A percentile compares a stretch with the other conserved stretches of the same genome.
phyloP scores from a whole-genome alignment of 805 yeast genomes.

The Cyberlindnera petersonii region DNA sequence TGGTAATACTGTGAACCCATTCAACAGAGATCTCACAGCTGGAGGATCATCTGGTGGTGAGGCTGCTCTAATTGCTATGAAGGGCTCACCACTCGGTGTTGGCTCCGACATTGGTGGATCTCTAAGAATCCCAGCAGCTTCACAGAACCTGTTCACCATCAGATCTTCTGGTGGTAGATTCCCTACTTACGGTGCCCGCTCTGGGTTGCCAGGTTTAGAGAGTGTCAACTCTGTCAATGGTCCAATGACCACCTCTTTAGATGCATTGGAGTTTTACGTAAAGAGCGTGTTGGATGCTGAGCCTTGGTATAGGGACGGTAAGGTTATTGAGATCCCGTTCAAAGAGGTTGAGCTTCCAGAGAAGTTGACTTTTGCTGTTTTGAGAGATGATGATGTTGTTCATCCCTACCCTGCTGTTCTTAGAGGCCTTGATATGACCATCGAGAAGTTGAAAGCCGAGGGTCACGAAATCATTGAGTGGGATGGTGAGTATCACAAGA shows the following conservation, averaged over 20 bases:
- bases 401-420: conserved; percentile 47
- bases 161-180: conserved; percentile 45
- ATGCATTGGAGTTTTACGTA: conserved; percentile 34
- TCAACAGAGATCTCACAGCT: conserved; percentile 38
- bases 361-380: conserved; percentile 39
- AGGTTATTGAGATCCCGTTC: conserved; percentile 41
- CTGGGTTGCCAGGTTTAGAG: conserved; percentile 26
- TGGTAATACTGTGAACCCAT: conserved; percentile 46
- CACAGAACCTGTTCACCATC: conserved; percentile 38
- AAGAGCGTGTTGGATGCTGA: conserved; percentile 30
- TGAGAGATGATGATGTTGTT: conserved; percentile 40
- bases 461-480: conserved; percentile 53
- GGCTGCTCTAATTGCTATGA: conserved; percentile 41
- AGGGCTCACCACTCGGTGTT: conserved; percentile 48
- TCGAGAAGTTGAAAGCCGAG: conserved; percentile 31
- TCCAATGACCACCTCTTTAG: conserved; percentile 40
- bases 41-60: conserved; percentile 58
- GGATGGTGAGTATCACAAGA: conserved; percentile 38
- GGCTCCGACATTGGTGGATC: conserved; percentile 56
- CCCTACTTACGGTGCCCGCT: conserved; percentile 29
- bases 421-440: conserved; percentile 39
- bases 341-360: conserved; percentile 32
- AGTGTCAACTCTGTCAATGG: conserved; percentile 44
- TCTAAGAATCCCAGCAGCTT: conserved; percentile 45
- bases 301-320: conserved; percentile 44